Evolutionary conservation across 371 early-diverging fungal genomes (phyloP).

Genomic region (Lichtheimia corymbifera): DNA sequence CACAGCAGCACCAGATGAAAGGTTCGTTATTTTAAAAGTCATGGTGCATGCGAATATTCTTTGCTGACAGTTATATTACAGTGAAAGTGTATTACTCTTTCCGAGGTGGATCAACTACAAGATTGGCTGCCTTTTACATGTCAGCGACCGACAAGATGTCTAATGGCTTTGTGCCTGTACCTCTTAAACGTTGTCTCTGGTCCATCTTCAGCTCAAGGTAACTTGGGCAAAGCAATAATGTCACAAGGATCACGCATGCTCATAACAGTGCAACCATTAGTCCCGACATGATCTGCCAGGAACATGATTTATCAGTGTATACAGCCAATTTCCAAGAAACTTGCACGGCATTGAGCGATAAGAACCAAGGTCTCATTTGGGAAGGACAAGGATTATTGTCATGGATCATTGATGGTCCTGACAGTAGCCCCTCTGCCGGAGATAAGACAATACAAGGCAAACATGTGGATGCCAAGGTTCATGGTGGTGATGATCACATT

Average conservation of each 20-base stretch:
- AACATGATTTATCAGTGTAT: constrained; percentile 48
- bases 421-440: constrained; percentile 14
- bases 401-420: constrained; percentile 35
- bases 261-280: constrained; percentile 18
- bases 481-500: constrained; percentile 16
- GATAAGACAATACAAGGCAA: constrained; percentile 29
- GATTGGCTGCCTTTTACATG: constrained; percentile 28
- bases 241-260: constrained; percentile 15
- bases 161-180: constrained; percentile 20
- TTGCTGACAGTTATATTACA: constrained; percentile 3
- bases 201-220: constrained; percentile 50
- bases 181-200: constrained; percentile 40
- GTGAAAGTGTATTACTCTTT: constrained; percentile 37
- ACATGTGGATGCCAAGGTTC: constrained; percentile 7
- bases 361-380: constrained; percentile 29
- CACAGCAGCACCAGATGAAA: constrained; percentile 4
- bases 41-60: background rate
- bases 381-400: constrained; percentile 50
- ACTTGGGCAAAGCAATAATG: constrained; percentile 1
- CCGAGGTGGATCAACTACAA: constrained; percentile 30
- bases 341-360: constrained; percentile 15
- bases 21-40: background rate
- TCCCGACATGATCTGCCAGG: constrained; percentile 50
- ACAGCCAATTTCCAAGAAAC: constrained; percentile 47
- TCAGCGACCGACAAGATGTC: constrained; percentile 7